Percentiles rank a stretch among this genome's conserved stretches.
These are phyloP conservation scores for Crithidia expoeki DNA, from an alignment of 208 protist genomes.

Conservation along the genomic window DNA sequence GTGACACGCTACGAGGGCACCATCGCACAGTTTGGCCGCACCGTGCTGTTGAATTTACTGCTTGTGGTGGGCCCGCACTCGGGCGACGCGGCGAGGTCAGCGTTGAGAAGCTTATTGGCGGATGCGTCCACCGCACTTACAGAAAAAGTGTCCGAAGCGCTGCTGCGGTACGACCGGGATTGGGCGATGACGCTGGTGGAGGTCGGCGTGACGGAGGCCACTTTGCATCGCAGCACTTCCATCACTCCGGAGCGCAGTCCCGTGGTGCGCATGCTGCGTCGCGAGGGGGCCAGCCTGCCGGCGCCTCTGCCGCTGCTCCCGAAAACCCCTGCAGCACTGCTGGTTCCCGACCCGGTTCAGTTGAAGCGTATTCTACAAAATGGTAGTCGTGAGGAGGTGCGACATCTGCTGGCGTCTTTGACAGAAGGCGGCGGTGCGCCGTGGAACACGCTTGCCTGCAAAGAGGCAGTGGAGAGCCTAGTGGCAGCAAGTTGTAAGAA, in stretches of 20 bases:
- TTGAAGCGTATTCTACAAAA: slow-evolving; percentile 23
- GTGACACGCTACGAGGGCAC: slow-evolving; percentile 59
- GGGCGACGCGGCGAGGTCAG: slow-evolving; percentile 38
- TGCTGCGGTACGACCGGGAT: slow-evolving; percentile 45
- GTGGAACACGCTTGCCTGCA: slow-evolving; percentile 21
- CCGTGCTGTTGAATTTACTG: slow-evolving; percentile 66
- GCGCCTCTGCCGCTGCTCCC: slow-evolving; percentile 32
- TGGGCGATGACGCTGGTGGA: slow-evolving; percentile 67
- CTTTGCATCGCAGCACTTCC: slow-evolving; percentile 21
- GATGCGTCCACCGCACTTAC: slow-evolving; percentile 37
- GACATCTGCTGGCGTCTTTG: slow-evolving; percentile 15
- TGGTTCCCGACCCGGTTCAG: slow-evolving; percentile 12
- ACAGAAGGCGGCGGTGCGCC: background rate
- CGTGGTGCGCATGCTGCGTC: slow-evolving; percentile 28
- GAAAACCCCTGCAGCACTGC: background rate
- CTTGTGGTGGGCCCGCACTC: slow-evolving; percentile 40
- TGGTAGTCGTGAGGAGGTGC: slow-evolving; percentile 19
- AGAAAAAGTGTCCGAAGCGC: slow-evolving; percentile 37
- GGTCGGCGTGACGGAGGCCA: slow-evolving; percentile 55
- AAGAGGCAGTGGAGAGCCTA: background rate
- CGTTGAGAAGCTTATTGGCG: slow-evolving; percentile 51
- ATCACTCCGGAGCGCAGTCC: slow-evolving; percentile 27
- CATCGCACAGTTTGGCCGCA: slow-evolving; percentile 46
- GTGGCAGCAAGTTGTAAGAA: no score
- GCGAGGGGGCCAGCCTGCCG: slow-evolving; percentile 20